Conservation (phyloP, 768 basidiomycete species). For the Pilatotrama ljubarskyi region DNA sequence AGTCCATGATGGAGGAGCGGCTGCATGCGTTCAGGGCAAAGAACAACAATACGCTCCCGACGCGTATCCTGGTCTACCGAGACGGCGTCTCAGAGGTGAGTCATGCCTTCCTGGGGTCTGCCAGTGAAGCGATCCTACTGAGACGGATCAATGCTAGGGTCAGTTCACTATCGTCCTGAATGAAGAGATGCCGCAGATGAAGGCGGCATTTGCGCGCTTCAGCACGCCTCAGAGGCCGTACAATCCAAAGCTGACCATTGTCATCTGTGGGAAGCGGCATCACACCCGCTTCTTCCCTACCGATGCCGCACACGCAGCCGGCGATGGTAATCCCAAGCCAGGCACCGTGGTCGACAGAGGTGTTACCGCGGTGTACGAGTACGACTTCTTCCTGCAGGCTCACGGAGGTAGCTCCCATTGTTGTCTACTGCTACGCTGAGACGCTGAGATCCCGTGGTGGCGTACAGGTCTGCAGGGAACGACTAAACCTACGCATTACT, state of each 20-base stretch:
- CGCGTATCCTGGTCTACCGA: constrained; percentile 53
- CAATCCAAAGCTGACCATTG: constrained; percentile 49
- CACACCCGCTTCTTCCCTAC: constrained; percentile 60
- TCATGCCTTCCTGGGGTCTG: background rate
- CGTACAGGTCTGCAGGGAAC: constrained; percentile 48
- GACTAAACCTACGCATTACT: constrained; percentile 56
- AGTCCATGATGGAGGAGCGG: constrained; percentile 50
- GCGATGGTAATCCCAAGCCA: constrained; percentile 50
- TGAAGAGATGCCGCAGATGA: constrained; percentile 47
- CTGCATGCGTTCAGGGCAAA: constrained; percentile 40
- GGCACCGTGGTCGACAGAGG: constrained; percentile 58
- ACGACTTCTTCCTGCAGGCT: constrained; percentile 57
- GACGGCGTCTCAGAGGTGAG: constrained; percentile 81
- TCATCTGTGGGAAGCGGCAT: constrained; percentile 59
- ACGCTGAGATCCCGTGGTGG: too few relatives aligned
- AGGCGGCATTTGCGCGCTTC: constrained; percentile 43
- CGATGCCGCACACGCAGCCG: constrained; percentile 41
- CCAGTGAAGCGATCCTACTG: background rate
- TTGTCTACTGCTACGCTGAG: background rate
- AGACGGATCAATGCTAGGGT: constrained; percentile 33
- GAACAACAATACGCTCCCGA: constrained; percentile 40
- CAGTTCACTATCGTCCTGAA: constrained; percentile 48
- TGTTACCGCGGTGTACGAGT: constrained; percentile 54
- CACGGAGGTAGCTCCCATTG: constrained; percentile 3
- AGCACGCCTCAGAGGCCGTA: constrained; percentile 38